Percentiles rank a stretch among this genome's conserved stretches.
phyloP scores from a whole-genome alignment of 352 stramenopile genomes.

The Phytopythium oedochilum region DNA sequence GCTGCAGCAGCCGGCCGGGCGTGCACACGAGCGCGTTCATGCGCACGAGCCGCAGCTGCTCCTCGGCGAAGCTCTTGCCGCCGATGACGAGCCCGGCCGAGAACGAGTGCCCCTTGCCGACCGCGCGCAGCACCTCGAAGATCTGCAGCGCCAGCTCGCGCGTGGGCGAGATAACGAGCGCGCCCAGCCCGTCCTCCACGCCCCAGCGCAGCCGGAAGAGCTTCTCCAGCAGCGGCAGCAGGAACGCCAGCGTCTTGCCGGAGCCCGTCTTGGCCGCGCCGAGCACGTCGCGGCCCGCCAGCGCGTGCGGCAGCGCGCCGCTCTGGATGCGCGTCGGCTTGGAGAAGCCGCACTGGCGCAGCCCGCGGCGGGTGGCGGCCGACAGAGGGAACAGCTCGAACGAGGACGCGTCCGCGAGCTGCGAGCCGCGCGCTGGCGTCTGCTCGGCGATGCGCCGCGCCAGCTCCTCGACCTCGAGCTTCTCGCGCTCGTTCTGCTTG shows the following conservation, averaged over 20 bases:
- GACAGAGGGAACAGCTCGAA: conserved; percentile 88
- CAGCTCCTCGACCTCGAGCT: conserved; percentile 60
- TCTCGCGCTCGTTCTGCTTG: conserved; percentile 75
- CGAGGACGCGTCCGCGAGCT: conserved; percentile 61
- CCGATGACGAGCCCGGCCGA: conserved; percentile 96
- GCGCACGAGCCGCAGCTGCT: conserved; percentile 92
- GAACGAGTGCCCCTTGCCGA: conserved; percentile 96
- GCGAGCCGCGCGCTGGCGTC: conserved; percentile 73
- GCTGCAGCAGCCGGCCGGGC: conserved; percentile 95
- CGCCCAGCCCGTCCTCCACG: conserved; percentile 92
- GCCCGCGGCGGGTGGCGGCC: conserved; percentile 61
- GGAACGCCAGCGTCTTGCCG: conserved; percentile 93
- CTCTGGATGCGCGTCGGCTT: conserved; percentile 90
- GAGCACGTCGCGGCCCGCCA: conserved; percentile 89
- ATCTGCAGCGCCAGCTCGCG: conserved; percentile 99
- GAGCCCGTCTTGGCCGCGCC: conserved; percentile 91
- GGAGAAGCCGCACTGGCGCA: conserved; percentile 74
- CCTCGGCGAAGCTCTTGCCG: conserved; percentile 93
- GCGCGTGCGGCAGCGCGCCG: conserved; percentile 79
- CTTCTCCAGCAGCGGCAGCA: conserved; percentile 88
- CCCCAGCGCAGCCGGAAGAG: conserved; percentile 88
- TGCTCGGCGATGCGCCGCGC: conserved; percentile 59
- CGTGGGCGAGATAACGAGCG: conserved; percentile 97
- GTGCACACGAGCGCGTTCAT: conserved; percentile 99
- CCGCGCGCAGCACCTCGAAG: conserved; percentile 96